phyloP scores from a whole-genome alignment of 192 early-diverging fungal species.

The Physocladia obscura region DNA sequence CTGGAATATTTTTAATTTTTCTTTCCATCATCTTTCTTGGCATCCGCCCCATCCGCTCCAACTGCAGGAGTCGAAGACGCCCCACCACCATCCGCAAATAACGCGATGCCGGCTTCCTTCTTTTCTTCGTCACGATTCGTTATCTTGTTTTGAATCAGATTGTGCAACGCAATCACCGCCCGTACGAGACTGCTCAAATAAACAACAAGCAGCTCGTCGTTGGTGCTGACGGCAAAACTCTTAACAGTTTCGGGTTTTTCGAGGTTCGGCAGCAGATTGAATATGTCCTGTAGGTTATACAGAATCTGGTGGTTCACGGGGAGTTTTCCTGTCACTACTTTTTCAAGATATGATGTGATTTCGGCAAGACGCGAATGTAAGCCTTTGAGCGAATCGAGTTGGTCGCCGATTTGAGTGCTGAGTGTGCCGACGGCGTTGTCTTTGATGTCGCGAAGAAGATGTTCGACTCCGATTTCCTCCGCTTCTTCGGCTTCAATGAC shows the following conservation, averaged over 20 bases:
- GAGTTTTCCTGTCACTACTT: constrained; percentile 80
- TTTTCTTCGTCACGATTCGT: constrained; percentile 74
- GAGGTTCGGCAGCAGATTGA: constrained; percentile 94
- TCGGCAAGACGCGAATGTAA: constrained; percentile 82
- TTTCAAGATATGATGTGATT: constrained; percentile 82
- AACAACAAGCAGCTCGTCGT: constrained; percentile 89
- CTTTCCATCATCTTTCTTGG: neutral
- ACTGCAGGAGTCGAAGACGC: constrained; percentile 3
- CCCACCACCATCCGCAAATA: neutral
- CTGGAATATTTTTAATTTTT: too few species aligned
- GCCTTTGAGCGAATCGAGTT: constrained; percentile 88
- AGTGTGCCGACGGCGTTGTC: constrained; percentile 89
- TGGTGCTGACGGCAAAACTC: constrained; percentile 88
- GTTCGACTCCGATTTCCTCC: constrained; percentile 99
- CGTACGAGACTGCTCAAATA: constrained; percentile 90
- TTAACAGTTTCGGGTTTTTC: constrained; percentile 73
- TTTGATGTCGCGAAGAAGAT: constrained; percentile 96
- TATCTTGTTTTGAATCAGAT: constrained; percentile 97
- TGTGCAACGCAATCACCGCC: constrained; percentile 94
- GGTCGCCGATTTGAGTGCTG: constrained; percentile 86
- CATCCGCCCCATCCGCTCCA: constrained; percentile 15
- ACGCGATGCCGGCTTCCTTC: constrained; percentile 30
- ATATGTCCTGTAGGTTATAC: constrained; percentile 98
- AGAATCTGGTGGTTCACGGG: constrained; percentile 97
- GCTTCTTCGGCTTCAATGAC: constrained; percentile 98